Evolutionary conservation across 2,329 filamentous ascomycete genomes (phyloP).

Genomic region (Tolypocladium ophioglossoides): DNA sequence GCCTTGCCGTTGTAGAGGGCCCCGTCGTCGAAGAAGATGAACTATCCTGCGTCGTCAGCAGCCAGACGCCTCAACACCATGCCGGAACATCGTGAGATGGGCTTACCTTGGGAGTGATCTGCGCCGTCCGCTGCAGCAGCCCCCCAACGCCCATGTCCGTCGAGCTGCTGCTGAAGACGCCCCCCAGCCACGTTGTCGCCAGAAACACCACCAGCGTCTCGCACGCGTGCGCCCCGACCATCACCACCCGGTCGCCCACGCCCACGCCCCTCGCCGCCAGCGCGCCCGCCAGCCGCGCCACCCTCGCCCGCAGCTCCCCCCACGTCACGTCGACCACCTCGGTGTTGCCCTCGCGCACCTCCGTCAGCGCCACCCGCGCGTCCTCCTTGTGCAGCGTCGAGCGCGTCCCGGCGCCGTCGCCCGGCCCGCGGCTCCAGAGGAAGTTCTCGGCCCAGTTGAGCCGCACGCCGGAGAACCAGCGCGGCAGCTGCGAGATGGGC

Average conservation of each 20-base stretch:
- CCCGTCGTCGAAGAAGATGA: slow-evolving; percentile 75
- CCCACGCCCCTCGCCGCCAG: slow-evolving; percentile 55
- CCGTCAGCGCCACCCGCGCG: slow-evolving; percentile 56
- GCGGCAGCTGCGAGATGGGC: slow-evolving; percentile 60
- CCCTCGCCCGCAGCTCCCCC: slow-evolving; percentile 50
- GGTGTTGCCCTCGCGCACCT: slow-evolving; percentile 57
- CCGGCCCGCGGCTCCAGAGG: slow-evolving; percentile 45
- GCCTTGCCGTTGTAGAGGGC: slow-evolving; percentile 71
- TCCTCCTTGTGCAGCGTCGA: slow-evolving; percentile 59
- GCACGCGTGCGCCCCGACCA: slow-evolving; percentile 65
- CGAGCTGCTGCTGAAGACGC: slow-evolving; percentile 62
- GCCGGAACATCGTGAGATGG: neutral
- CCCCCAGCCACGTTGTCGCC: slow-evolving; percentile 60
- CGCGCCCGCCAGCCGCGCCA: slow-evolving; percentile 51
- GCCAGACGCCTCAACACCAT: neutral
- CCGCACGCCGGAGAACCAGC: slow-evolving; percentile 65
- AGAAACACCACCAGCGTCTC: slow-evolving; percentile 65
- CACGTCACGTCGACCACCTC: slow-evolving; percentile 52
- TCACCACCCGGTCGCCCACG: slow-evolving; percentile 64
- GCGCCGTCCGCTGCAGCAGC: slow-evolving; percentile 61
- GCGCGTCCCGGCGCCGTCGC: slow-evolving; percentile 30
- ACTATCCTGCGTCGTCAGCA: slow-evolving; percentile 24
- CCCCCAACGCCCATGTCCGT: slow-evolving; percentile 80
- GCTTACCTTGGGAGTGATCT: slow-evolving; percentile 63
- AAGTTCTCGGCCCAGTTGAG: slow-evolving; percentile 77